Conservation (phyloP, 768 basidiomycete species). For the Lactifluus hygrophoroides region DNA sequence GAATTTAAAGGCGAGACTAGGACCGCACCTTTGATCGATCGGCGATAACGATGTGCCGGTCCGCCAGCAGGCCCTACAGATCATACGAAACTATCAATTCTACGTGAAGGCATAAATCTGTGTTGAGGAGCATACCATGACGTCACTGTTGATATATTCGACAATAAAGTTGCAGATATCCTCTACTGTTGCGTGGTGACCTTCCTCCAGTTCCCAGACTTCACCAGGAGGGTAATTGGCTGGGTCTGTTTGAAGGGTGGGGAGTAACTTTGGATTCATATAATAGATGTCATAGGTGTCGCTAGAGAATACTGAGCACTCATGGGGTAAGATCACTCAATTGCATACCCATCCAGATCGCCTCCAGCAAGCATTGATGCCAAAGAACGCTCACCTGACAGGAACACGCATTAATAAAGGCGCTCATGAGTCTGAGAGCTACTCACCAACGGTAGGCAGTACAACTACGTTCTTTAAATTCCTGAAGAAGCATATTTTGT, state of each 20-base stretch:
- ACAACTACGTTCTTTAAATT: no score
- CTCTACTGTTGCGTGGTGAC: slow-evolving; percentile 43
- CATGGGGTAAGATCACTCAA: no score
- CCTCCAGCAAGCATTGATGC: no score
- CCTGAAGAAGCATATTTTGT: no score
- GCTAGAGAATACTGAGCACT: no score
- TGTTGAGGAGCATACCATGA: no score
- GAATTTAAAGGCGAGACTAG: not conserved
- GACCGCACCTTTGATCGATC: no score
- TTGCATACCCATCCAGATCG: no score
- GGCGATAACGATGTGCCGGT: not conserved
- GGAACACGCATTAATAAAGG: not conserved
- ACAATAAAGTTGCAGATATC: slow-evolving; percentile 78
- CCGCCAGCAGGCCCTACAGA: no score
- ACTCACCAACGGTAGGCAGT: slow-evolving; percentile 18
- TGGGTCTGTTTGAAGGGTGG: slow-evolving; percentile 39
- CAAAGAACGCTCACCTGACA: slow-evolving; percentile 43
- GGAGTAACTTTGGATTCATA: slow-evolving; percentile 45
- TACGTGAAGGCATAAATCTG: not conserved
- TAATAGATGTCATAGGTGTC: slow-evolving; percentile 56
- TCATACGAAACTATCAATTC: not conserved
- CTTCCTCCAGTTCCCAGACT: slow-evolving; percentile 14
- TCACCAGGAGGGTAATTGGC: slow-evolving; percentile 40
- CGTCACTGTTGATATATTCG: slow-evolving; percentile 78
- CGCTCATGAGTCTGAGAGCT: not conserved